A percentile compares a stretch with the other conserved stretches of the same genome.
Conservation (phyloP, 495 filamentous ascomycete species). For the Sabuloglossum arenarium region DNA sequence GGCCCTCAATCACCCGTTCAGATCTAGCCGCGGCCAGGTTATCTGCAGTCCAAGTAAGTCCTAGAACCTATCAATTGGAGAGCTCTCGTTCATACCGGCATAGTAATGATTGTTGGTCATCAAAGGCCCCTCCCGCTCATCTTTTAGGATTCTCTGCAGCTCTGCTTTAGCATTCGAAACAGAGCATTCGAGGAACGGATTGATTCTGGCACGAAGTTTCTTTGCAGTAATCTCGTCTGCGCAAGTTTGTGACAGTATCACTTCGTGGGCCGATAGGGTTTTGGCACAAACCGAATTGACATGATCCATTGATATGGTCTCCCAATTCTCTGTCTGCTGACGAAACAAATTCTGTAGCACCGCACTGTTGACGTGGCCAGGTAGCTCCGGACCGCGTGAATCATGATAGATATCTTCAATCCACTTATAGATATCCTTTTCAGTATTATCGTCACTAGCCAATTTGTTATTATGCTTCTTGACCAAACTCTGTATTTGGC, state of each 20-base stretch:
- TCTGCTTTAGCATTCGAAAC: neutral
- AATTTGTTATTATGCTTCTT: neutral
- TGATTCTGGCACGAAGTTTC: neutral
- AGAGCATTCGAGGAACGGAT: neutral
- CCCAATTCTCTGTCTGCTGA: conserved; percentile 35
- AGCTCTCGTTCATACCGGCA: neutral
- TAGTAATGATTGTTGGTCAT: conserved; percentile 29
- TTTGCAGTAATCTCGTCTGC: conserved; percentile 10
- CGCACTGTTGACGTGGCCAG: conserved; percentile 15
- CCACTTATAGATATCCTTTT: conserved; percentile 14
- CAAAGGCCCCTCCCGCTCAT: conserved; percentile 25
- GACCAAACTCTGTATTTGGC: neutral
- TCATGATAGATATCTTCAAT: conserved; percentile 3
- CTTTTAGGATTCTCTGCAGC: conserved; percentile 17
- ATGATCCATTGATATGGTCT: conserved; percentile 22
- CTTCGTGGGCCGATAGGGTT: conserved; percentile 27
- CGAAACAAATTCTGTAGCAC: conserved; percentile 27
- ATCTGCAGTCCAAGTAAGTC: neutral
- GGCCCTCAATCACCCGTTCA: neutral
- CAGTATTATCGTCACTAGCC: neutral
- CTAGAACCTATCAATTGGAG: neutral
- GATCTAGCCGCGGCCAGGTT: neutral
- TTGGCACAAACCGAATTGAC: conserved; percentile 23
- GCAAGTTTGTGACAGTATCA: conserved; percentile 18
- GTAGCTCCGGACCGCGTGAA: conserved; percentile 9